Conservation (phyloP, 2,329 filamentous ascomycete species). For the Balansia obtecta region DNA sequence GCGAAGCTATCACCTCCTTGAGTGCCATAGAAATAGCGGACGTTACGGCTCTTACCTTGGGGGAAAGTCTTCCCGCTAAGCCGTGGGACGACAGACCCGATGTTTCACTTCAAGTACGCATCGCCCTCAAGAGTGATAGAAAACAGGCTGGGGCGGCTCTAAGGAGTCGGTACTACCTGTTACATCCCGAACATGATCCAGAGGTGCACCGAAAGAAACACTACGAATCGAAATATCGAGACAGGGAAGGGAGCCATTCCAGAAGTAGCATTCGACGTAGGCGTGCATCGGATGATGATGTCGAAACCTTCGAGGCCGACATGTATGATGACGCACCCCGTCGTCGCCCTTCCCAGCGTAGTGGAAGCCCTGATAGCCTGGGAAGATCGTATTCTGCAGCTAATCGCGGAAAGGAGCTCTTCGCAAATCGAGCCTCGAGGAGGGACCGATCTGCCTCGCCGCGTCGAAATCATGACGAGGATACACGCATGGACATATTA, state of each 20-base stretch:
- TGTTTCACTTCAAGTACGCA: slow-evolving; percentile 56
- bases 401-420: slow-evolving; percentile 51
- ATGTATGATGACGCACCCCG: slow-evolving; percentile 66
- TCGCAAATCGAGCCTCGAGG: slow-evolving; percentile 29
- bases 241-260: slow-evolving; percentile 31
- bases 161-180: slow-evolving; percentile 80
- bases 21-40: slow-evolving; percentile 40
- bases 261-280: slow-evolving; percentile 20
- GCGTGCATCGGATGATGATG: slow-evolving; percentile 34
- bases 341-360: slow-evolving; percentile 12
- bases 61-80: slow-evolving; percentile 60
- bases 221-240: slow-evolving; percentile 49
- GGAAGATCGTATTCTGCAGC: slow-evolving; percentile 17
- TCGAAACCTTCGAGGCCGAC: slow-evolving; percentile 54
- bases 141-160: slow-evolving; percentile 70
- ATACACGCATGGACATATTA: slow-evolving; percentile 23
- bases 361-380: slow-evolving; percentile 17
- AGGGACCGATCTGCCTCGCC: slow-evolving; percentile 43
- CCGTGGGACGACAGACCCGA: slow-evolving; percentile 55
- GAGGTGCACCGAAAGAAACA: slow-evolving; percentile 54
- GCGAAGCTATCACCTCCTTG: slow-evolving; percentile 42
- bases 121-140: slow-evolving; percentile 62
- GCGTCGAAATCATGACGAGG: slow-evolving; percentile 27
- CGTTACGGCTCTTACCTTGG: slow-evolving; percentile 39
- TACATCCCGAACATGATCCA: slow-evolving; percentile 81